Conservation (phyloP, 225 moss, liverwort and hornwort species). For the Takakia lepidozioides region DNA sequence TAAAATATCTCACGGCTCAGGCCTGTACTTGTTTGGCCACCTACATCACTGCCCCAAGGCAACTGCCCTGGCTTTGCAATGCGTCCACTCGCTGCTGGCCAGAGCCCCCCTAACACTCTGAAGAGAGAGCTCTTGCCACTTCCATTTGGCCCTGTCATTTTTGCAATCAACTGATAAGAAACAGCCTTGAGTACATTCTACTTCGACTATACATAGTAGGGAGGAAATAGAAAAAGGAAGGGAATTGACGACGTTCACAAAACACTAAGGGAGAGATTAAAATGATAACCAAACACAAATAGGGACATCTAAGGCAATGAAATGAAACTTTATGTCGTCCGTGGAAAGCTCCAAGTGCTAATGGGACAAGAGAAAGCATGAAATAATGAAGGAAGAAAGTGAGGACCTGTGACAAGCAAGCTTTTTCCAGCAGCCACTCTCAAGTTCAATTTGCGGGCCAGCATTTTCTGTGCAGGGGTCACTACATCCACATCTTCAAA, state of each 20-base stretch:
- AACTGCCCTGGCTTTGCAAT: conserved; percentile 66
- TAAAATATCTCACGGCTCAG: conserved; percentile 88
- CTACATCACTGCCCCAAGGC: conserved; percentile 13
- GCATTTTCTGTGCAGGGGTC: conserved; percentile 78
- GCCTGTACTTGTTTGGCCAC: conserved; percentile 56
- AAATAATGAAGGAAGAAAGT: not conserved
- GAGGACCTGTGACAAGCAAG: conserved; percentile 95
- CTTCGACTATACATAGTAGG: not conserved
- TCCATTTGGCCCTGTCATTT: conserved; percentile 77
- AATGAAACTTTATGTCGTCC: not conserved
- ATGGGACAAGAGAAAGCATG: not conserved
- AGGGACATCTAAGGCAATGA: too few species aligned
- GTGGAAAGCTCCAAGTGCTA: not conserved
- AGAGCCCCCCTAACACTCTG: conserved; percentile 88
- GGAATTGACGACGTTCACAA: too few species aligned
- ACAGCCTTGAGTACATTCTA: not conserved
- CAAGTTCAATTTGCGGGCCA: conserved; percentile 82
- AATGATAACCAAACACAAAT: too few species aligned
- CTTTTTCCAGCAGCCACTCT: conserved; percentile 67
- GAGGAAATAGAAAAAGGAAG: too few species aligned
- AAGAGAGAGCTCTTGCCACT: conserved; percentile 98
- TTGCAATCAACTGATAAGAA: not conserved
- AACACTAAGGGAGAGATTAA: too few species aligned
- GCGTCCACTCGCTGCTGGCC: conserved; percentile 87
- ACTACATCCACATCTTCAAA: conserved; percentile 86